Evolutionary conservation across 257 asterid genomes (phyloP), one percentile per base, ranked within the genome.

Genomic region (Capsicum pubescens): DNA sequence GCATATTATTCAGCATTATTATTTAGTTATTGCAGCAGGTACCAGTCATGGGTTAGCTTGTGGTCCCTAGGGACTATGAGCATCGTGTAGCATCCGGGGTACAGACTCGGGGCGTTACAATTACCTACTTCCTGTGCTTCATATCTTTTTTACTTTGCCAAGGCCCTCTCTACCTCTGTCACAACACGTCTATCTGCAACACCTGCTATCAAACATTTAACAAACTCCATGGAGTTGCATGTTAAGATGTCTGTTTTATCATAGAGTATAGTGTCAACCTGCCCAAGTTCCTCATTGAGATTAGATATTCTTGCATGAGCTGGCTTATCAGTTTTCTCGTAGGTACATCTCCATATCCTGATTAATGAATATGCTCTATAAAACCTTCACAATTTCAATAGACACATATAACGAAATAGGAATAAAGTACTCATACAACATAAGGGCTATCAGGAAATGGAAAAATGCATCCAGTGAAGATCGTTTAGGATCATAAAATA

Each of bases 321-420:
- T 9, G 98, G 99, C 87, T 85, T 91, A 87, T 96, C 92, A 12
- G 88, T 89, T 83, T 93, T 98, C 68, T 87, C 97, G 76, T 91
- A 88, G 32, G 88, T 96, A 96, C 99, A 96, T 96, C 59, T 93
- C 92, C 58, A 66, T 92, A 81, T 96, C 99, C 82, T 89, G 98
- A 86, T 96, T 96, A 57, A 94, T 93, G 81, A 96, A 96, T 79
- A 93, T 84, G 79, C 95, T 88, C 85, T 96, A 98, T 79, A 96
- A 81, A 32, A 96, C 98, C 88, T 96, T 96, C n/a, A 96, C 98
- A 69, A 96, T 84, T 89, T 96, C 99, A 60, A 96, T 96, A 6
- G 99, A 96, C n/a, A 96, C 97, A 8, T 96, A 96, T 1, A 96
- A 86, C 48, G 99, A 96, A 85, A 96, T 96, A n/a, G 99, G 99